phyloP scores from a whole-genome alignment of 2,329 filamentous ascomycete genomes.

The Fusarium musae region DNA sequence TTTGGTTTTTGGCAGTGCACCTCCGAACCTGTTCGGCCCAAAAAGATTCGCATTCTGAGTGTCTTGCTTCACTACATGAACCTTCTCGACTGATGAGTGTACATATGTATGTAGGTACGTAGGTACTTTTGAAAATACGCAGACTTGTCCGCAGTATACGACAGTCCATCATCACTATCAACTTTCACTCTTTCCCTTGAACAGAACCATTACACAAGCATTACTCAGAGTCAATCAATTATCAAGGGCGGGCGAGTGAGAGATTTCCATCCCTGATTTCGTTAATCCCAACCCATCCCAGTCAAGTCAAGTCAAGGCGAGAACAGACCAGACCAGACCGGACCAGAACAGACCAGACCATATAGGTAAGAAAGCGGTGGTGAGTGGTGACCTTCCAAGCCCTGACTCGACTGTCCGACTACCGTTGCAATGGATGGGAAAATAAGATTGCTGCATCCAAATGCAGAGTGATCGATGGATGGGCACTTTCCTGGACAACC shows the following conservation, averaged over 20 bases:
- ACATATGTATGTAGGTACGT: not conserved
- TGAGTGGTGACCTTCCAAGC: constrained; percentile 22
- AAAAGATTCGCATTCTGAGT: not conserved
- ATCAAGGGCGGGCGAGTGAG: not conserved
- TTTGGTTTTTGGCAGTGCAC: not conserved
- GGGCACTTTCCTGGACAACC: constrained; percentile 11
- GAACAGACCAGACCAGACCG: not conserved
- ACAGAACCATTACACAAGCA: not conserved
- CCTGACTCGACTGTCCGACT: constrained; percentile 31
- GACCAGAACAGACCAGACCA: not conserved
- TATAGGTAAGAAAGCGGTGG: constrained; percentile 1
- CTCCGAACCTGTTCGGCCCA: not conserved
- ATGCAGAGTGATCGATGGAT: constrained; percentile 21
- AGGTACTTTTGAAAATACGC: not conserved
- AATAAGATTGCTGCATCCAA: constrained; percentile 28
- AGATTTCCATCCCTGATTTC: constrained; percentile 15
- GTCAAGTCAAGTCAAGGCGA: not conserved
- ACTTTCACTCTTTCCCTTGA: not conserved
- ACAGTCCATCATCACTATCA: too few species aligned
- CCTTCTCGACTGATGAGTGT: not conserved
- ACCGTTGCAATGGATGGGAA: constrained; percentile 17
- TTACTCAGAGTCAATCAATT: not conserved
- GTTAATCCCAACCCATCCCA: constrained; percentile 4
- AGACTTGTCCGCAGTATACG: not conserved
- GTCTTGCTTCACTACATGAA: not conserved